phyloP scores from a whole-genome alignment of 192 early-diverging fungal species.

The Coemansia asiatica region DNA sequence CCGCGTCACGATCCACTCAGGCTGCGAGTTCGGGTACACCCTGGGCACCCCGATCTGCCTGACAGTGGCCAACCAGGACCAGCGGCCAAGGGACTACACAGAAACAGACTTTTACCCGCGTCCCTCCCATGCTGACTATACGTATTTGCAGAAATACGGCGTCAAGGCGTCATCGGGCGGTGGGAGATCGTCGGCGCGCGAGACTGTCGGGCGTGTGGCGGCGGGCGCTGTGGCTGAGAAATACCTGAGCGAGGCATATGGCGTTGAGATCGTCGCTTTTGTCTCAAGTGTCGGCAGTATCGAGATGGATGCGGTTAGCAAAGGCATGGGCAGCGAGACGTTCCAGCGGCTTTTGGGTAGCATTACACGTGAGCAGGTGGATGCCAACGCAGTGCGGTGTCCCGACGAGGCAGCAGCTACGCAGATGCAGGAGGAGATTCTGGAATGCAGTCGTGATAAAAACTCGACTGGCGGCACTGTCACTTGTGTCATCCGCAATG shows the following conservation, averaged over 20 bases:
- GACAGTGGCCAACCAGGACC: slow-evolving; percentile 92
- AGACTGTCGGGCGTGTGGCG: slow-evolving; percentile 96
- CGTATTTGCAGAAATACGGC: slow-evolving; percentile 94
- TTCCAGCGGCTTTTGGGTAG: slow-evolving; percentile 68
- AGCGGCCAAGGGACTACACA: slow-evolving; percentile 92
- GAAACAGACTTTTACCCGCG: slow-evolving; percentile 96
- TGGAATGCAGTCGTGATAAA: slow-evolving; percentile 71
- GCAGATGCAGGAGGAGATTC: slow-evolving; percentile 84
- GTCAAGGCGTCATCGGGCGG: slow-evolving; percentile 94
- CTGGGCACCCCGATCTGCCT: slow-evolving; percentile 94
- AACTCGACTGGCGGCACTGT: slow-evolving; percentile 96
- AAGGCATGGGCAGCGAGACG: slow-evolving; percentile 32
- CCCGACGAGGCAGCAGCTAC: slow-evolving; percentile 73
- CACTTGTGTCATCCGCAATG: slow-evolving; percentile 93
- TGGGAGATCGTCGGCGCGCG: slow-evolving; percentile 89
- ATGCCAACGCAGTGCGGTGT: slow-evolving; percentile 85
- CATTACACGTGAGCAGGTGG: slow-evolving; percentile 73
- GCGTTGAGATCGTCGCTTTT: slow-evolving; percentile 94
- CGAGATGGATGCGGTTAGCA: slow-evolving; percentile 65
- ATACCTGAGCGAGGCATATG: slow-evolving; percentile 74
- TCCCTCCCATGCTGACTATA: slow-evolving; percentile 97
- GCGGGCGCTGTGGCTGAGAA: slow-evolving; percentile 98
- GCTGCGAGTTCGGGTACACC: slow-evolving; percentile 88
- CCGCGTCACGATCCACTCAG: slow-evolving; percentile 85
- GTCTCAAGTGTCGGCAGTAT: slow-evolving; percentile 85